Evolutionary conservation across 2,329 filamentous ascomycete genomes (phyloP).

Genomic region (Pseudogymnoascus sp.): DNA sequence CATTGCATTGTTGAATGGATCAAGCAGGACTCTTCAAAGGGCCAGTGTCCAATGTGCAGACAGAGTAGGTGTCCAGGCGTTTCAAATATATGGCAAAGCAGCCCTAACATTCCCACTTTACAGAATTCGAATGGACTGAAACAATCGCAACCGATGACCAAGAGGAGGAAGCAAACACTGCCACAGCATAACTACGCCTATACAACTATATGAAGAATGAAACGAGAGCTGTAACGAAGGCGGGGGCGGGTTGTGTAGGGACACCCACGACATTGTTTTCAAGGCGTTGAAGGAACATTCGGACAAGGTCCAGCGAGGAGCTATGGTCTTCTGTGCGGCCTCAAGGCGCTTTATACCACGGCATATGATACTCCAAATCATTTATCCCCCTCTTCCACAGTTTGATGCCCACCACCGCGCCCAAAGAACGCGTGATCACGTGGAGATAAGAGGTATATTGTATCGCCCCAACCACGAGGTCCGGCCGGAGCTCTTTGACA

Average conservation of each 20-base stretch:
- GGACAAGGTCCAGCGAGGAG: neutral
- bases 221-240: neutral
- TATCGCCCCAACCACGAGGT: neutral
- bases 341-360: slow-evolving; percentile 1
- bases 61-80: slow-evolving; percentile 55
- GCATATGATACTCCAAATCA: neutral
- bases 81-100: slow-evolving; percentile 15
- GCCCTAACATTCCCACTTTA: neutral
- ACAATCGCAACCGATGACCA: slow-evolving; percentile 9
- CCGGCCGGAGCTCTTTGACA: neutral
- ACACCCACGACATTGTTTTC: neutral
- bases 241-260: neutral
- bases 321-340: neutral
- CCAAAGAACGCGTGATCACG: slow-evolving; percentile 9
- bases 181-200: neutral
- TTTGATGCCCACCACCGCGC: neutral
- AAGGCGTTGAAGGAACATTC: neutral
- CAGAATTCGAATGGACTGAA: slow-evolving; percentile 44
- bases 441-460: slow-evolving; percentile 9
- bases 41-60: slow-evolving; percentile 95
- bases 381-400: neutral
- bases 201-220: neutral
- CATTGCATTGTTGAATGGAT: slow-evolving; percentile 97
- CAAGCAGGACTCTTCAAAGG: slow-evolving; percentile 84
- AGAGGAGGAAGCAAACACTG: neutral